Evolutionary conservation across 2,329 filamentous ascomycete genomes (phyloP).

Genomic region (Colletotrichum abscissum): DNA sequence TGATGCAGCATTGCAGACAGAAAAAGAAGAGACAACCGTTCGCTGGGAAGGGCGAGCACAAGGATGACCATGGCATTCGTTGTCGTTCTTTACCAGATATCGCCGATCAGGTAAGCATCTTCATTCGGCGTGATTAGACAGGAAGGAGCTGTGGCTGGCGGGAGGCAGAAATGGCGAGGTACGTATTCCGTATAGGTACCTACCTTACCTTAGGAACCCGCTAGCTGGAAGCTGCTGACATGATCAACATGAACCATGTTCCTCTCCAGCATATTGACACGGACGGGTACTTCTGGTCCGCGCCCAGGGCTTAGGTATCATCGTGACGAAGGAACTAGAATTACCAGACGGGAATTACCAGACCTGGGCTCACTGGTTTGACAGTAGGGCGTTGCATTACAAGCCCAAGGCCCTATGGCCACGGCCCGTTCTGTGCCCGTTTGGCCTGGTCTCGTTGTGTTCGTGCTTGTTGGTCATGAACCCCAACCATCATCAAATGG

Average conservation of each 20-base stretch:
- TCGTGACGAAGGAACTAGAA: constrained; percentile 1
- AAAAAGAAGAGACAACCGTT: not conserved
- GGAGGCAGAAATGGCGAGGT: too few species aligned
- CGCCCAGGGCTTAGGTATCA: not conserved
- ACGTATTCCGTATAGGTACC: too few species aligned
- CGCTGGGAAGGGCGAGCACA: not conserved
- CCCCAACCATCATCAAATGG: constrained; percentile 16
- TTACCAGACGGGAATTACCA: not conserved
- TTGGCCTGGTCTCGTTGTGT: constrained; percentile 26
- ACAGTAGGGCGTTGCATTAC: constrained; percentile 28
- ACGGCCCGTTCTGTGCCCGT: constrained; percentile 32
- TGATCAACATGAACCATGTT: too few species aligned
- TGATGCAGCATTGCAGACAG: not conserved
- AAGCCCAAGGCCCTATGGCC: constrained; percentile 15
- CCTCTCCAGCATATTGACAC: not conserved
- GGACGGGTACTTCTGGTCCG: not conserved
- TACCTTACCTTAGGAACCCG: too few species aligned
- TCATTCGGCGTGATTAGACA: too few species aligned
- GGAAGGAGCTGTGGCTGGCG: too few species aligned
- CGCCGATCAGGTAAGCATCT: too few species aligned
- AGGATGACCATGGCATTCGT: not conserved
- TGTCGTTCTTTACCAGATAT: too few species aligned
- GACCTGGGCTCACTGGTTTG: constrained; percentile 23
- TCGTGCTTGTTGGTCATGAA: constrained; percentile 27
- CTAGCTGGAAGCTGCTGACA: too few species aligned